A percentile compares a stretch with the other conserved stretches of the same genome.
Evolutionary conservation across 192 early-diverging fungal species (phyloP).

Genomic region (Podila epigama): DNA sequence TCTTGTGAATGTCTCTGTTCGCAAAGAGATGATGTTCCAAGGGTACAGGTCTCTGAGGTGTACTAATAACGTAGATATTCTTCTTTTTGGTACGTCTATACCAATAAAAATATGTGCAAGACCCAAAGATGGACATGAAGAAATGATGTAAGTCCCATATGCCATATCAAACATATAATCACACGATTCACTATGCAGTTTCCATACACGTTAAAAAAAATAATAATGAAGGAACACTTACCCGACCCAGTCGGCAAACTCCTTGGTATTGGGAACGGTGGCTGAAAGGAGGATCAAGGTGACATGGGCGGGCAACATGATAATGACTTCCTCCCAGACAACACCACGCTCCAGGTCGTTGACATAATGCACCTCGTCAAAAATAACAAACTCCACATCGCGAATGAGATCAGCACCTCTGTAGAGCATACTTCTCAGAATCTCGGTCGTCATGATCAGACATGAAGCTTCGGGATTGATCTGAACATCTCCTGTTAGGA

Average conservation of each 20-base stretch:
- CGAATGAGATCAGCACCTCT: slow-evolving; percentile 95
- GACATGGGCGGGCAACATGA: slow-evolving; percentile 97
- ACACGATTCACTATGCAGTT: background rate
- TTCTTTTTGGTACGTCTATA: slow-evolving; percentile 92
- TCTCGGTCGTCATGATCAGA: slow-evolving; percentile 99
- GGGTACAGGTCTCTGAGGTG: slow-evolving; percentile 90
- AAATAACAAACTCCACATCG: slow-evolving; percentile 99
- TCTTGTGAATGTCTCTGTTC: slow-evolving; percentile 84
- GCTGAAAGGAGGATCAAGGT: slow-evolving; percentile 95
- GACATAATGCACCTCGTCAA: slow-evolving; percentile 99
- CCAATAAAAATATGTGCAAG: too few species aligned
- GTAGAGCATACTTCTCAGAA: slow-evolving; percentile 97
- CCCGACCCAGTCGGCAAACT: slow-evolving; percentile 99
- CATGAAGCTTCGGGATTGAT: slow-evolving; percentile 96
- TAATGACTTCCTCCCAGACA: slow-evolving; percentile 99
- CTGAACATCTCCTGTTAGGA: slow-evolving; percentile 97
- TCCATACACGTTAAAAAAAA: background rate
- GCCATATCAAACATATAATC: too few species aligned
- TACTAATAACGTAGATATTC: slow-evolving; percentile 98
- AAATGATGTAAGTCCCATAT: too few species aligned
- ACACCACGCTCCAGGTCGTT: slow-evolving; percentile 96
- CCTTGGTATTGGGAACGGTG: slow-evolving; percentile 96
- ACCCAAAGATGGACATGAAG: too few species aligned
- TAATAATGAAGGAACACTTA: slow-evolving; percentile 31
- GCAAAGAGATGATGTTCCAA: slow-evolving; percentile 95